These are phyloP conservation scores for Warburgia ugandensis DNA, from an alignment of 164 flowering plant species.

Conservation along the genomic window DNA sequence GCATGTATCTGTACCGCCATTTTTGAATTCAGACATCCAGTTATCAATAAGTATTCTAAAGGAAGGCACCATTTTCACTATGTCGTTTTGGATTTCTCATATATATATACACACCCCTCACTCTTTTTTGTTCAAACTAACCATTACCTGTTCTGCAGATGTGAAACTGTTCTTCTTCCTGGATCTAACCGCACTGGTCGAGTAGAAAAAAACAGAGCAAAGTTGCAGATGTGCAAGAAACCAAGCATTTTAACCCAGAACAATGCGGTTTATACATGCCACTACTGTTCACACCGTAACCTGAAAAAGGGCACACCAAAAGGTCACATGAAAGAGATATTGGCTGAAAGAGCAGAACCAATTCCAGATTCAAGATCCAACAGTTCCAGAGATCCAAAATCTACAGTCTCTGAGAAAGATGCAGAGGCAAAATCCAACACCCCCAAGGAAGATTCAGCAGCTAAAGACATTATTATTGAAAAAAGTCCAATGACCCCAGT, in stretches of 20 bases:
- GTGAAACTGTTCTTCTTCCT: slow-evolving; percentile 74
- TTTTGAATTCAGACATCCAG: too few species aligned
- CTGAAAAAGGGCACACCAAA: slow-evolving; percentile 60
- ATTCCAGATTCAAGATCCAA: neutral
- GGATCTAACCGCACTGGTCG: slow-evolving; percentile 65
- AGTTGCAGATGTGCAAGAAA: slow-evolving; percentile 25
- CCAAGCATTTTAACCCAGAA: slow-evolving; percentile 28
- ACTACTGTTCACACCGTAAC: slow-evolving; percentile 60
- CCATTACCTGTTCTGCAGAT: slow-evolving; percentile 41
- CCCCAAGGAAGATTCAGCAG: too few species aligned
- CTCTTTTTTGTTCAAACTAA: too few species aligned
- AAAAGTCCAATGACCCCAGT: slow-evolving; percentile 33
- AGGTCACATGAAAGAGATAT: slow-evolving; percentile 50
- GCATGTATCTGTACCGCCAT: too few species aligned
- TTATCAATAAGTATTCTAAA: too few species aligned
- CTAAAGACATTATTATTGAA: slow-evolving; percentile 2
- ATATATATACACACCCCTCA: too few species aligned
- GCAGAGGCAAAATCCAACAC: slow-evolving; percentile 9
- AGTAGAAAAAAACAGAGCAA: slow-evolving; percentile 46
- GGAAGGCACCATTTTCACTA: too few species aligned
- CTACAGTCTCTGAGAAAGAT: neutral
- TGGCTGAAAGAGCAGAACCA: slow-evolving; percentile 22
- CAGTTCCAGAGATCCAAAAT: too few species aligned
- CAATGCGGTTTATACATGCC: slow-evolving; percentile 57
- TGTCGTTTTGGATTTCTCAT: too few species aligned